These are phyloP conservation scores for Phytophthora sojae DNA, from an alignment of 352 stramenopile species.

Conservation along the genomic window DNA sequence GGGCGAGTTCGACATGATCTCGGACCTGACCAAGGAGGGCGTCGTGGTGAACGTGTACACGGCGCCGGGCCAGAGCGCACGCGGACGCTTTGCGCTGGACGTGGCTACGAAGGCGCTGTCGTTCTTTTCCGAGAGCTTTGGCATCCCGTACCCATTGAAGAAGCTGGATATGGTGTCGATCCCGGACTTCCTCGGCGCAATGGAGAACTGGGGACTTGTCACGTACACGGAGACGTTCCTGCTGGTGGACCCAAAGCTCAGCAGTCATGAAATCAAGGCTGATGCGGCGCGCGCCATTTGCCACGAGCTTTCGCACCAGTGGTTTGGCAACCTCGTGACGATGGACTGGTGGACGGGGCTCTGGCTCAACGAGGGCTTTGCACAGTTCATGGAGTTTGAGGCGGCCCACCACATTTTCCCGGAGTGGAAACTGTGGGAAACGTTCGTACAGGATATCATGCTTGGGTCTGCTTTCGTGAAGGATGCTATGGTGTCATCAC, in stretches of 20 bases:
- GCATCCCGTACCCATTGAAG: conserved; percentile 96
- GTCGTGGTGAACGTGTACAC: conserved; percentile 97
- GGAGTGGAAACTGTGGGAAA: conserved; percentile 96
- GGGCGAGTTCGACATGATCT: conserved; percentile 96
- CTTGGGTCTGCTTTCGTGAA: conserved; percentile 89
- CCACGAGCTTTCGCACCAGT: conserved; percentile 98
- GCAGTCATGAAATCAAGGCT: conserved; percentile 62
- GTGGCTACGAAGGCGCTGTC: conserved; percentile 66
- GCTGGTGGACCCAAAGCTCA: conserved; percentile 80
- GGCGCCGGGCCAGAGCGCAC: conserved; percentile 89
- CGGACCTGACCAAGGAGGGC: conserved; percentile 87
- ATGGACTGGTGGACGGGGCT: conserved; percentile 97
- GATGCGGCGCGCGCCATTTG: conserved; percentile 95
- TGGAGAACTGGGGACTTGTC: conserved; percentile 96
- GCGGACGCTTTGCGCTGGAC: conserved; percentile 92
- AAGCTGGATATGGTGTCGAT: conserved; percentile 99
- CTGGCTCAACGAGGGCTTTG: conserved; percentile 99
- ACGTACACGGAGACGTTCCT: conserved; percentile 96
- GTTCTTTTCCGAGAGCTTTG: conserved; percentile 80
- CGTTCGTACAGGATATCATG: conserved; percentile 89
- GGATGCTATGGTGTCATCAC: conserved; percentile 91
- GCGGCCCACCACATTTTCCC: conserved; percentile 94
- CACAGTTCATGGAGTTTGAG: conserved; percentile 96
- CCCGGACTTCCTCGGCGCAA: conserved; percentile 95
- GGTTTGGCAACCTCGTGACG: conserved; percentile 98